Percentiles rank a stretch among this genome's conserved stretches.
Evolutionary conservation across 1,284 basidiomycete species (phyloP).

Genomic region (Ceratobasidium sp.): DNA sequence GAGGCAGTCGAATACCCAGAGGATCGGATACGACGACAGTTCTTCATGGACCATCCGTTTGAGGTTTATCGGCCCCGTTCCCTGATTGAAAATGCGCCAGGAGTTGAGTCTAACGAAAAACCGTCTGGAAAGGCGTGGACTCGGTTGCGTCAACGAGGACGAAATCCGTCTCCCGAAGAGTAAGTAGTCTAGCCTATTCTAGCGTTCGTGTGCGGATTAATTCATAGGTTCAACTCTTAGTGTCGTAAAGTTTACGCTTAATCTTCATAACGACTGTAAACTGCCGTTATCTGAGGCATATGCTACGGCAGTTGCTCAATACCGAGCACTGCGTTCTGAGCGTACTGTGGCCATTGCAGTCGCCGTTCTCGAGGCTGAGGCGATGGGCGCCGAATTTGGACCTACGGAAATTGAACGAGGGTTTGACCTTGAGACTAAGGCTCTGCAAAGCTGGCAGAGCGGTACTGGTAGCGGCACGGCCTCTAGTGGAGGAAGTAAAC

Average conservation of each 20-base stretch:
- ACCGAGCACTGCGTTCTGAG: constrained; percentile 86
- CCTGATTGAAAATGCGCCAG: constrained; percentile 72
- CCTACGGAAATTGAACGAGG: constrained; percentile 72
- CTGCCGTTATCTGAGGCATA: constrained; percentile 87
- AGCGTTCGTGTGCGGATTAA: constrained; percentile 31
- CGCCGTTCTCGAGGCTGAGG: constrained; percentile 84
- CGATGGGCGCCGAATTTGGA: constrained; percentile 79
- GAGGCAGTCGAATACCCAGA: constrained; percentile 83
- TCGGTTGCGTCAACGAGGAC: constrained; percentile 80
- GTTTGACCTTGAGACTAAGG: constrained; percentile 73
- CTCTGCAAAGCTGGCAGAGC: constrained; percentile 70
- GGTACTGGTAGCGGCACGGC: constrained; percentile 70
- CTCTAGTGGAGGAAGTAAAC: constrained; percentile 74
- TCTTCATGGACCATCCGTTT: constrained; percentile 97
- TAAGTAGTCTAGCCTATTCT: constrained; percentile 62
- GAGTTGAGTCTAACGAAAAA: constrained; percentile 64
- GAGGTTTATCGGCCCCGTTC: constrained; percentile 88
- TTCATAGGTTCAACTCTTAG: constrained; percentile 60
- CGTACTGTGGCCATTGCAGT: constrained; percentile 83
- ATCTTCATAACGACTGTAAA: constrained; percentile 77
- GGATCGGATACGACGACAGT: constrained; percentile 88
- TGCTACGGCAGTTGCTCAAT: constrained; percentile 82
- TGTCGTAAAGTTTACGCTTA: constrained; percentile 83
- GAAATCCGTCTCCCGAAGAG: constrained; percentile 92
- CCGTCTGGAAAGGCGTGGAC: constrained; percentile 76